Conservation (phyloP, 768 basidiomycete genomes). For the Phlegmacium glaucopus region DNA sequence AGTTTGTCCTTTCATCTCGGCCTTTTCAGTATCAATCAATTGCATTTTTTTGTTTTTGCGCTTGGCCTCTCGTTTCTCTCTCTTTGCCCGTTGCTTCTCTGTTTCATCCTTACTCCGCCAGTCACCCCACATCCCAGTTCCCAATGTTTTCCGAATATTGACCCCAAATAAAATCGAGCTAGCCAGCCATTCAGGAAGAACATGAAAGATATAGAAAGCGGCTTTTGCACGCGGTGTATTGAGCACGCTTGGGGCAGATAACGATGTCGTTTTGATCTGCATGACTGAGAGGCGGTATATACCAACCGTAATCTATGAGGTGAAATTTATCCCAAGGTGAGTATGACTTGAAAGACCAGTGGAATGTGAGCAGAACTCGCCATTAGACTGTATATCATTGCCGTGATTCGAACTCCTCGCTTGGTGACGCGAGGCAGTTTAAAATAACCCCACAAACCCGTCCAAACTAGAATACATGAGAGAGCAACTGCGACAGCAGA, state of each 20-base stretch:
- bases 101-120: constrained; percentile 28
- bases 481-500: constrained; percentile 16
- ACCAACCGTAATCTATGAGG: constrained; percentile 25
- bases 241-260: constrained; percentile 30
- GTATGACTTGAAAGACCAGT: neutral
- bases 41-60: constrained; percentile 9
- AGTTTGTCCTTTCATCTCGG: neutral
- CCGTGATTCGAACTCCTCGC: constrained; percentile 17
- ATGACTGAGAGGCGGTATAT: constrained; percentile 41
- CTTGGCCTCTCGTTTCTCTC: constrained; percentile 16
- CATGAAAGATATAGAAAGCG: constrained; percentile 41
- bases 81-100: constrained; percentile 18
- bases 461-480: constrained; percentile 6
- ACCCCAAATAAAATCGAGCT: constrained; percentile 23
- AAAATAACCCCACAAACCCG: constrained; percentile 20
- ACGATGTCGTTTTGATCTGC: constrained; percentile 29
- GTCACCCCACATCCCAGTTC: constrained; percentile 32
- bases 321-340: neutral
- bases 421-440: constrained; percentile 24
- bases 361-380: constrained; percentile 22
- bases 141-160: constrained; percentile 31
- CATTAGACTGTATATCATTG: constrained; percentile 23
- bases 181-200: constrained; percentile 40
- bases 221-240: constrained; percentile 34
- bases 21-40: neutral